Percentiles rank a stretch among this genome's conserved stretches.
Conservation (phyloP, 371 early-diverging fungal genomes). For the Actinomortierella wolfii region DNA sequence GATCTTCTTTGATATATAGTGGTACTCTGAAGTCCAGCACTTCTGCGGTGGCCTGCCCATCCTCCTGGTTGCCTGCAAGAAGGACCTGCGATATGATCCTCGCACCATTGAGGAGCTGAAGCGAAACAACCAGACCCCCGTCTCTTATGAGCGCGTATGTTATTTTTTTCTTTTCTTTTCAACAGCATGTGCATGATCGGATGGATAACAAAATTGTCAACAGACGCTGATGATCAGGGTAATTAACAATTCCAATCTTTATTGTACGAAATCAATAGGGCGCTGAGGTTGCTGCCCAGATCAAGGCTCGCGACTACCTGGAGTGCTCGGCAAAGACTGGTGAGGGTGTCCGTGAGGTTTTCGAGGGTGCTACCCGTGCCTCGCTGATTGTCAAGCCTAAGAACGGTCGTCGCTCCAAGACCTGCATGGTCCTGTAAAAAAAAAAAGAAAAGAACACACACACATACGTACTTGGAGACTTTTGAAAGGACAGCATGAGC, state of each 20-base stretch:
- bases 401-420: conserved; percentile 51
- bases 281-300: conserved; percentile 73
- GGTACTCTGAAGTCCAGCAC: conserved; percentile 92
- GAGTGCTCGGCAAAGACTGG: conserved; percentile 95
- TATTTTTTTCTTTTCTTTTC: neutral
- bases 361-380: conserved; percentile 91
- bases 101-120: conserved; percentile 76
- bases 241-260: no score
- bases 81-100: conserved; percentile 88
- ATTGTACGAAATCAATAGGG: no score
- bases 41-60: conserved; percentile 90
- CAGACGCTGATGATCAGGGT: no score
- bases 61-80: conserved; percentile 90
- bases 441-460: neutral
- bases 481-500: no score
- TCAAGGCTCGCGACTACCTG: conserved; percentile 89
- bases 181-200: conserved; percentile 1
- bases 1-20: conserved; percentile 55
- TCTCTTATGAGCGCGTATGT: conserved; percentile 79
- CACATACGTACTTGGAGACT: no score
- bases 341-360: conserved; percentile 93
- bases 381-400: conserved; percentile 65
- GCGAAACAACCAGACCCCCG: conserved; percentile 81
- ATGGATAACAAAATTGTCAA: no score
- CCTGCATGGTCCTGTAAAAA: conserved; percentile 59